Evolutionary conservation across 768 basidiomycete species (phyloP).

Genomic region (Serendipita sp.): DNA sequence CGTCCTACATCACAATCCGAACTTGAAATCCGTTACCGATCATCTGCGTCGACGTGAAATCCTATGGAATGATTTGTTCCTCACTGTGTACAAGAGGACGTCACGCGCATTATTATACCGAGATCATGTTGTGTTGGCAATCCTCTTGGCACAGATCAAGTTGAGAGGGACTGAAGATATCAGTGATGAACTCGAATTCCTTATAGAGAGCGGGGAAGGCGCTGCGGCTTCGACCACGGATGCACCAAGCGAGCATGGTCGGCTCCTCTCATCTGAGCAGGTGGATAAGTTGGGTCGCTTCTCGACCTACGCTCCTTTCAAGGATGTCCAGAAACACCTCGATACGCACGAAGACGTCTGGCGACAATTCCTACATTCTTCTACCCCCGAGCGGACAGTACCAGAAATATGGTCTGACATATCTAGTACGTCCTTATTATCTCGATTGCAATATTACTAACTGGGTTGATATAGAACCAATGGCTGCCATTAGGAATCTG

Average conservation of each 20-base stretch:
- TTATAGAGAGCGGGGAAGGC: constrained; percentile 76
- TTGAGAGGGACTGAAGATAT: constrained; percentile 65
- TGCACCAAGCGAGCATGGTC: constrained; percentile 41
- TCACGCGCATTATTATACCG: constrained; percentile 78
- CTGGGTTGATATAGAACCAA: constrained; percentile 26
- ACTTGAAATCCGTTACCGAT: constrained; percentile 65
- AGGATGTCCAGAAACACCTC: constrained; percentile 50
- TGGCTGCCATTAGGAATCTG: constrained; percentile 54
- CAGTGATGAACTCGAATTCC: constrained; percentile 70
- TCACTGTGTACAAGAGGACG: constrained; percentile 73
- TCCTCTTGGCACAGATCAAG: constrained; percentile 80
- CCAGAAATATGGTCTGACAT: constrained; percentile 67
- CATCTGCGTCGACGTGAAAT: constrained; percentile 57
- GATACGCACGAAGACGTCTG: constrained; percentile 47
- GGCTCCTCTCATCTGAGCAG: constrained; percentile 11
- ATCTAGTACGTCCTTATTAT: constrained; percentile 40
- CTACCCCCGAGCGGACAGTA: constrained; percentile 46
- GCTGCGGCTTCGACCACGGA: constrained; percentile 24
- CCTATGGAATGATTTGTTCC: constrained; percentile 74
- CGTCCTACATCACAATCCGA: constrained; percentile 81
- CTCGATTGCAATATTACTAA: neutral
- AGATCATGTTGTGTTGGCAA: constrained; percentile 81
- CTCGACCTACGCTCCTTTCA: constrained; percentile 61
- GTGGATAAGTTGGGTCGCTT: constrained; percentile 27
- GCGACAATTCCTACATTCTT: constrained; percentile 51